Base-by-base conservation (phyloP, 139 green algal species). In the Coelastrella sp. region DNA sequence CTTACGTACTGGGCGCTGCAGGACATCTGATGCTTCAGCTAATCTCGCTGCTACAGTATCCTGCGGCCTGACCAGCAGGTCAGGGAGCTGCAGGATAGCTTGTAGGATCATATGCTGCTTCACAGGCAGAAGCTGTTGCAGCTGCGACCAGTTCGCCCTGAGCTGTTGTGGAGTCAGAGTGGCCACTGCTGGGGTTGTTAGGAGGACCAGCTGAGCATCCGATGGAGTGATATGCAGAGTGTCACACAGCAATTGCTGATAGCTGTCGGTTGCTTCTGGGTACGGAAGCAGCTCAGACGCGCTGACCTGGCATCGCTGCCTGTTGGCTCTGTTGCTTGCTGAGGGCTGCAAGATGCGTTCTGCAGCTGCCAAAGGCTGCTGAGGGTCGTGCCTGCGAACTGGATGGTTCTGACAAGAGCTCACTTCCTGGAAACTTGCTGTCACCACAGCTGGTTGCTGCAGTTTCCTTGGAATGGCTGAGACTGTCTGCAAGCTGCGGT, bases 81-180 rank as follows among this genome's bases (percentile, higher is more conserved):
- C 22, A 59, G 85, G 85, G 10, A 84, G 73, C 22, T 76, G 73
- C 60, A 83, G 59, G 23, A 75, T 16, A 0, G 73, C 58, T 32
- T 65, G 57, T 8, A 83, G 11, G 73, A 90, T 73, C 85, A 61
- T 59, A 7, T 66, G 73, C 20, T 54, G 16, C 8, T n/a, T 60
- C 11, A 82, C 73, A 11, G 85, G 85, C 19, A 90, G 73, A 58
- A 90, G 85, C 56, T 73, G 68, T 57, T 90, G 85, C 85, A 90
- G 57, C 73, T 65, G 20, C 3, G 14, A 13, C 85, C 85, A 90
- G 22, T 74, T 82, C 19, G 11, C 23, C 60, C 20, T 32, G 4
- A 83, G n/a, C 22, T 82, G 73, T 7, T 47, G 8, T 7, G 20
- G 17, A 7, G 85, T 79, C 22, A 90, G 20, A 4, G 85, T 66